Percentiles rank a stretch among this genome's conserved stretches.
phyloP scores from a whole-genome alignment of 257 asterid species.

The Solanum chiquidenum region DNA sequence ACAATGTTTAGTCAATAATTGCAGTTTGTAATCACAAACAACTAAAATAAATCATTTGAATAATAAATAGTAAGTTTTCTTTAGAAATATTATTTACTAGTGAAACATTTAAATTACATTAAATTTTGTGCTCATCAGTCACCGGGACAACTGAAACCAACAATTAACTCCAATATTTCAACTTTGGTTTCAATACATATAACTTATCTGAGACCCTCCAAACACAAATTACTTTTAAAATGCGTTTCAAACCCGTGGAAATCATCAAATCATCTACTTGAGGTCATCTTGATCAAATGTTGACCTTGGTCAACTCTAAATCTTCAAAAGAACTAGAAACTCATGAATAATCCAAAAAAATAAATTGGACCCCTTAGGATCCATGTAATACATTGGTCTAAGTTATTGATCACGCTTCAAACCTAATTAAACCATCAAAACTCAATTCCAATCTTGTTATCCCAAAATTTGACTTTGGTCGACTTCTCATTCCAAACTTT shows the following conservation, averaged over 20 bases:
- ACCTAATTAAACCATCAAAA: too few species aligned
- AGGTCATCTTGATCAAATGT: background rate
- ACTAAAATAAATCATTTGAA: background rate
- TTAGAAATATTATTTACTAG: too few species aligned
- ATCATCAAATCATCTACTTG: background rate
- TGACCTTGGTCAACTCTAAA: background rate
- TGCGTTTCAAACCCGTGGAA: background rate
- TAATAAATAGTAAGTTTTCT: background rate
- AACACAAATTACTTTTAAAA: too few species aligned
- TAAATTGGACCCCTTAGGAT: background rate
- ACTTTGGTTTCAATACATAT: too few species aligned
- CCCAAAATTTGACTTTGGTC: background rate
- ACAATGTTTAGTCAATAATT: too few species aligned
- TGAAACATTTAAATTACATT: background rate
- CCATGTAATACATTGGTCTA: too few species aligned
- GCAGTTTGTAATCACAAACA: background rate
- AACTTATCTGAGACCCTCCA: background rate
- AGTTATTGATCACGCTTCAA: background rate
- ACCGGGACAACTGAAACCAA: background rate
- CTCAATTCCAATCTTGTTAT: background rate
- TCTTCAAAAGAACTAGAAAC: background rate
- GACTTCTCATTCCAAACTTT: background rate
- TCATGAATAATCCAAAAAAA: too few species aligned
- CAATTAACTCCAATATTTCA: background rate
- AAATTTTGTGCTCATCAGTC: too few species aligned